Evolutionary conservation across 2,329 filamentous ascomycete genomes (phyloP), one percentile per base, ranked within the genome.

Genomic region (Cadophora malorum): DNA sequence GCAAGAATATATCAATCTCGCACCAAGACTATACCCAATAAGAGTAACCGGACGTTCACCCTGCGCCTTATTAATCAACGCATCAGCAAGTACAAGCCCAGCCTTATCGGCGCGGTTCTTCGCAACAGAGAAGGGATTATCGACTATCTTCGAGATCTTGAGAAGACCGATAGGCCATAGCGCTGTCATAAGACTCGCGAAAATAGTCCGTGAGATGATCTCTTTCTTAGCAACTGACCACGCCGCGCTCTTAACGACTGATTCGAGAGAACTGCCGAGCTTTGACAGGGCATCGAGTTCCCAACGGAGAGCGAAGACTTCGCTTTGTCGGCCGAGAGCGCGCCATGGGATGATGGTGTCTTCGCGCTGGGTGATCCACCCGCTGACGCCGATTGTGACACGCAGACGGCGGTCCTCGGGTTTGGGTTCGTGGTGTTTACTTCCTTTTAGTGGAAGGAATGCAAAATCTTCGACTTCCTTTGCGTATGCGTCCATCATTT

Each of bases 391-490:
- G 71, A 98, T 90, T 0, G 91, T 91, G n/a, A 97, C 86, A 35
- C 94, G 88, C 63, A 98, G 82, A 50, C 91, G 86, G 68, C 91
- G 87, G 71, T 90, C 84, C 35, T 87, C 82, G 4, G 88, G 77
- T 65, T 83, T 78, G 69, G 88, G 76, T 68, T 85, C 80, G 67
- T 79, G 69, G 47, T 78, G 75, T 55, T 76, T 78, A 16, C 81
- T 76, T 16, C 86, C 85, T 63, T 88, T 87, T 19, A 97, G 83
- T 0, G 93, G 92, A 12, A 97, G 80, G 74, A 98, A 92, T 0
- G 88, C 93, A 79, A 97, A 97, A 76, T 98, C 94, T 74, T 93
- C 89, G 19, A 98, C 90, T 71, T 97, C 93, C 73, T 89, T 89
- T 12, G 91, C 87, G 77, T 96, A 97, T n/a, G 90, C 85, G 71